Percentiles rank a stretch among this genome's conserved stretches.
Conservation (phyloP, 306 rosid species). For the Acacia acuminata region DNA sequence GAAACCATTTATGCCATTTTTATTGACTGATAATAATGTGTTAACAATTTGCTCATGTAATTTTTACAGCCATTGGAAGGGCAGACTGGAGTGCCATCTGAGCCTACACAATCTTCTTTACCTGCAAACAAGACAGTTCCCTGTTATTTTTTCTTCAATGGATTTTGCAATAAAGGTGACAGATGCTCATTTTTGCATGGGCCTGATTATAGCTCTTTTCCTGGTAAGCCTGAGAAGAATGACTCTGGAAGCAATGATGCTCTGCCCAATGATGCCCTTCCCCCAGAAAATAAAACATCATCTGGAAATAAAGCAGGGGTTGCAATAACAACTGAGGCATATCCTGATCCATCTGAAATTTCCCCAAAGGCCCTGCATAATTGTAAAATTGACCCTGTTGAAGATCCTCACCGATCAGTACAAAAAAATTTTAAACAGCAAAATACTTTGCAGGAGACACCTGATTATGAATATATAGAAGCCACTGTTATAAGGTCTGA, state of each 20-base stretch:
- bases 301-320: constrained; percentile 39
- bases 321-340: constrained; percentile 34
- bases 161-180: constrained; percentile 84
- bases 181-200: constrained; percentile 74
- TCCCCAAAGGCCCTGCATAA: constrained; percentile 34
- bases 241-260: constrained; percentile 42
- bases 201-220: constrained; percentile 34
- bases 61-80: constrained; percentile 74
- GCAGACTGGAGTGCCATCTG: constrained; percentile 55
- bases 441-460: constrained; percentile 31
- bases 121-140: constrained; percentile 69
- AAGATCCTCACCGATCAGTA: constrained; percentile 31
- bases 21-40: constrained; percentile 16
- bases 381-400: constrained; percentile 29
- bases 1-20: not conserved
- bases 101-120: constrained; percentile 50
- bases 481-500: not conserved
- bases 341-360: constrained; percentile 36
- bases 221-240: constrained; percentile 52
- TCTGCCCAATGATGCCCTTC: constrained; percentile 33
- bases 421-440: constrained; percentile 39
- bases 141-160: constrained; percentile 74
- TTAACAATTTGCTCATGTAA: constrained; percentile 28
- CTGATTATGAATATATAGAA: constrained; percentile 51
- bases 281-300: constrained; percentile 44